Percentiles rank a stretch among this genome's conserved stretches.
Evolutionary conservation across 805 yeast genomes (phyloP).

Genomic region (Ogataea trehaloabstinens): DNA sequence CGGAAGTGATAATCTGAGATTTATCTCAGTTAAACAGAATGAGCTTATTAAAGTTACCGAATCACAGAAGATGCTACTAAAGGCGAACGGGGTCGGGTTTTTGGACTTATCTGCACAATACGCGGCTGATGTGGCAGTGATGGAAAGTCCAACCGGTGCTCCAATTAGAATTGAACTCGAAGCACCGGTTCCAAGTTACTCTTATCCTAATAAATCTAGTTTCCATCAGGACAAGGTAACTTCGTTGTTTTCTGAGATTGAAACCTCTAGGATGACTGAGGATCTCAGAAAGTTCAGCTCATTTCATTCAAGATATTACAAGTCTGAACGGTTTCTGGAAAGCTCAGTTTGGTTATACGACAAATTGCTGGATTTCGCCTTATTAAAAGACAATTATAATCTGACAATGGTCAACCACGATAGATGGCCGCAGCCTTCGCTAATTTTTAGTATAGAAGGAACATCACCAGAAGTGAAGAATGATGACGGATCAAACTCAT

Average conservation of each 20-base stretch:
- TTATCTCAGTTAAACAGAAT: constrained; percentile 2
- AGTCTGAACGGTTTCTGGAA: constrained; percentile 63
- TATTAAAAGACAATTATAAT: constrained; percentile 9
- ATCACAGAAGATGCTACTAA: constrained; percentile 33
- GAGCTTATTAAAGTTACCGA: constrained; percentile 29
- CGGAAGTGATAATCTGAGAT: not conserved
- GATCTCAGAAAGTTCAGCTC: constrained; percentile 15
- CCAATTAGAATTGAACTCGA: constrained; percentile 1
- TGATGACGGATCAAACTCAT: constrained; percentile 2
- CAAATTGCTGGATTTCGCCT: constrained; percentile 6
- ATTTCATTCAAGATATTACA: constrained; percentile 70
- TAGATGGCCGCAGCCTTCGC: constrained; percentile 21
- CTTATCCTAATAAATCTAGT: constrained; percentile 51
- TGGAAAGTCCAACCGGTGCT: not conserved
- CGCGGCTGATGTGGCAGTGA: not conserved
- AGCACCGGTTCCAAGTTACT: constrained; percentile 27
- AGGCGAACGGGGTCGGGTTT: constrained; percentile 34
- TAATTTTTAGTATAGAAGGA: constrained; percentile 13
- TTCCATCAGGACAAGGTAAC: constrained; percentile 39
- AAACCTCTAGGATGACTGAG: constrained; percentile 9
- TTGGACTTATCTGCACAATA: constrained; percentile 38
- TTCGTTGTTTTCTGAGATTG: constrained; percentile 6
- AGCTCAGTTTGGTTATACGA: constrained; percentile 70
- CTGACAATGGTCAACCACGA: constrained; percentile 15
- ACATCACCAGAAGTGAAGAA: not conserved